Evolutionary conservation across 768 basidiomycete species (phyloP).

Genomic region (Pleurotus tuoliensis): DNA sequence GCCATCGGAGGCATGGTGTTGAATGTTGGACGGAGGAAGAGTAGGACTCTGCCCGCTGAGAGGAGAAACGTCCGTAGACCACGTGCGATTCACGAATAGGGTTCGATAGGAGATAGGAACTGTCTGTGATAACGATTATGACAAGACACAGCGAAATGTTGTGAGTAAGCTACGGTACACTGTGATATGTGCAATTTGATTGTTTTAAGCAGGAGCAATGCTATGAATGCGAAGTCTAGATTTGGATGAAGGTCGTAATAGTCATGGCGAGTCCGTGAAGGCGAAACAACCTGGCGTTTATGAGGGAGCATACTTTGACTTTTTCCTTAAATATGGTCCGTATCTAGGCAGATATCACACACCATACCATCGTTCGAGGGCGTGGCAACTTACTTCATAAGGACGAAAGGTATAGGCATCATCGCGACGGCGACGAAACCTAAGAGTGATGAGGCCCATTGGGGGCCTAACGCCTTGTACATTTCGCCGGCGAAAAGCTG

Average conservation of each 20-base stretch:
- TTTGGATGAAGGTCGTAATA: too few relatives aligned
- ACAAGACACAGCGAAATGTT: too few relatives aligned
- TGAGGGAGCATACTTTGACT: conserved; percentile 40
- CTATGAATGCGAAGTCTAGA: too few relatives aligned
- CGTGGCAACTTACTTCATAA: conserved; percentile 28
- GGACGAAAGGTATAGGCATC: conserved; percentile 49
- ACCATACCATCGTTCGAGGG: too few relatives aligned
- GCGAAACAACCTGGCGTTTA: background rate
- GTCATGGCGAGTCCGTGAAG: background rate
- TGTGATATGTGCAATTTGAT: too few relatives aligned
- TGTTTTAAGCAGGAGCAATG: too few relatives aligned
- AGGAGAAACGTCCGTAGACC: too few relatives aligned
- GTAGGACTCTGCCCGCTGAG: too few relatives aligned
- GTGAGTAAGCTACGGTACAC: too few relatives aligned
- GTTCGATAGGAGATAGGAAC: too few relatives aligned
- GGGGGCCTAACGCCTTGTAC: conserved; percentile 44
- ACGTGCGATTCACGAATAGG: too few relatives aligned
- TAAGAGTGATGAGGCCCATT: conserved; percentile 58
- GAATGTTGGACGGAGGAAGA: background rate
- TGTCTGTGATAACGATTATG: too few relatives aligned
- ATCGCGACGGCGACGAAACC: conserved; percentile 47
- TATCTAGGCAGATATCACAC: conserved; percentile 22
- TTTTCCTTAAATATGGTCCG: conserved; percentile 37
- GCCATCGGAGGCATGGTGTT: conserved; percentile 71
- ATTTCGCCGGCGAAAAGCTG: conserved; percentile 55